Base-by-base conservation (phyloP, 1,284 basidiomycete species). In the Malassezia psittaci region DNA sequence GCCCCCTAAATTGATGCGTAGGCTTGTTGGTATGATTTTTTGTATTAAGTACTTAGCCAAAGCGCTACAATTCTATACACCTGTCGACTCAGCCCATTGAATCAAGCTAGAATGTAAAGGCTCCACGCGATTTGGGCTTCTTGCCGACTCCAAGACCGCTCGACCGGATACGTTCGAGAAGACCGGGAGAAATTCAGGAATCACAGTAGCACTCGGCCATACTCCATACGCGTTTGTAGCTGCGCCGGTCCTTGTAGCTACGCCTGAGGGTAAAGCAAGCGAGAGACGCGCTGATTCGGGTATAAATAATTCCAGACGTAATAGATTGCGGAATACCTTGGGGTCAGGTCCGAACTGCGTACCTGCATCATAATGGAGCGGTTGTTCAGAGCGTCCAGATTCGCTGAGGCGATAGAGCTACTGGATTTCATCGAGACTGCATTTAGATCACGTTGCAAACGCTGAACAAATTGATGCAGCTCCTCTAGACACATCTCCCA, bases 401-500 rank as follows among this genome's bases (percentile, higher is more conserved):
- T 37, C 4, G 45, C 39, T 8, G 48, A 35, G 12, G 44, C 42
- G 38, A 57, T 29, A 10, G 33, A 18, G 41, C 42, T 15, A 4
- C 13, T 29, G 15, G 43, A 2, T n/a, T 47, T 13, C 16, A 40
- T 24, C 19, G 24, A 29, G 6, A 24, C 19, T 18, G 36, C 34
- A 42, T 18, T 42, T n/a, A 57, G 12, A 18, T 61, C 52, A 9
- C 51, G 37, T 21, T 52, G 47, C 11, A 46, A 37, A 19, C 57
- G 48, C 33, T 50, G 33, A 16, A 54, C 69, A 44, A 71, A 74
- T 3, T 65, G 60, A 5, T 54, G 34, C 0, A 72, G 43, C 36
- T 71, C 66, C 39, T 67, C 61, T 35, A 66, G 67, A 33, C 60
- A 62, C 68, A 72, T 70, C 53, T 72, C 71, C 48, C 72, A 72